A percentile compares a stretch with the other conserved stretches of the same genome.
phyloP scores from a whole-genome alignment of 495 filamentous ascomycete species.

The Hypomontagnella submonticulosa region DNA sequence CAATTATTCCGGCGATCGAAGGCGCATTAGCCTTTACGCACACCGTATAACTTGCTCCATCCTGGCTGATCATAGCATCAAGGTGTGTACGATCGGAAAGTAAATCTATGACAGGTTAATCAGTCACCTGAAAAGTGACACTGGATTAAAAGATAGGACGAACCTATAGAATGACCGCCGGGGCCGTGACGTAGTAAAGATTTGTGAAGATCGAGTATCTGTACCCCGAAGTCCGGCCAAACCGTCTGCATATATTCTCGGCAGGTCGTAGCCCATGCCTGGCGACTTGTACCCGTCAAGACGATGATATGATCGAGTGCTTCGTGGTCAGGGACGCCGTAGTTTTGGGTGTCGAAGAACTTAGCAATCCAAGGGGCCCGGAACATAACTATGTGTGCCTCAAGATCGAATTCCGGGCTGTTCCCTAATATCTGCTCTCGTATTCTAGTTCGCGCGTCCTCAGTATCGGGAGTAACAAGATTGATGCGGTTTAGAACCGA shows the following conservation, averaged over 20 bases:
- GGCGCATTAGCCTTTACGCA: background rate
- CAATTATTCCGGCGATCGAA: background rate
- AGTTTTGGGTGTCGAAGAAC: background rate
- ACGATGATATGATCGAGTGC: background rate
- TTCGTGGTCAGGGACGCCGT: background rate
- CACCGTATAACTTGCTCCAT: background rate
- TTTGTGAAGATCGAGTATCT: background rate
- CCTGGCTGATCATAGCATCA: background rate
- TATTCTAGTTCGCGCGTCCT: background rate
- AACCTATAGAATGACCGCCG: too few relatives aligned
- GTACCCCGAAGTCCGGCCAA: background rate
- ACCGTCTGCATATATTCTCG: conserved; percentile 1
- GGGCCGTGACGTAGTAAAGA: background rate
- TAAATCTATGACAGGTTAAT: background rate
- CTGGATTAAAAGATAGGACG: too few relatives aligned
- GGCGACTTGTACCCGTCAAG: background rate
- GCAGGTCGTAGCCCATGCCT: background rate
- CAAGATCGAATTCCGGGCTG: background rate
- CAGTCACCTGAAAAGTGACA: background rate
- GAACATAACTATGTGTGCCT: background rate
- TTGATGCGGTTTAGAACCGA: background rate
- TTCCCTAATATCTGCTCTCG: background rate
- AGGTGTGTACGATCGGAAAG: background rate
- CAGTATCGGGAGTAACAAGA: background rate
- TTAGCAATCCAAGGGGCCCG: background rate